Evolutionary conservation across 768 basidiomycete species (phyloP).

Genomic region (Collybiopsis confluens): DNA sequence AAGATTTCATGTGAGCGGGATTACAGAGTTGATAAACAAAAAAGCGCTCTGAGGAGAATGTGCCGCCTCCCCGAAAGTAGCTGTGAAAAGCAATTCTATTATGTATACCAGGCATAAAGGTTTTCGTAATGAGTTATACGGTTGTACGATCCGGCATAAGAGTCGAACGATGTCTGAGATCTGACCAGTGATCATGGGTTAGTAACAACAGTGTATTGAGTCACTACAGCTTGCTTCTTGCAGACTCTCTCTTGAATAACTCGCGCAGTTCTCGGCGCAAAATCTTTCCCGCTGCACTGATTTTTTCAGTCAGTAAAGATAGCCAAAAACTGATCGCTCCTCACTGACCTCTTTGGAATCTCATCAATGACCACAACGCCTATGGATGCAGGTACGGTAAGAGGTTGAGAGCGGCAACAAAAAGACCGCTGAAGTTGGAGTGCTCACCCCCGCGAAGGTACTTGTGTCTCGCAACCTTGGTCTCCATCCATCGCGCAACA

Average conservation of each 20-base stretch:
- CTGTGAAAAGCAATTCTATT: too few relatives aligned
- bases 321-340: background rate
- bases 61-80: too few relatives aligned
- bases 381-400: slow-evolving; percentile 20
- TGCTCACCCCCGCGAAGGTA: slow-evolving; percentile 63
- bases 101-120: too few relatives aligned
- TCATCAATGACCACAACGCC: slow-evolving; percentile 59
- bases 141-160: too few relatives aligned
- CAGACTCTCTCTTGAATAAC: slow-evolving; percentile 52
- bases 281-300: slow-evolving; percentile 89
- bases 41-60: too few relatives aligned
- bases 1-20: too few relatives aligned
- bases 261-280: slow-evolving; percentile 73
- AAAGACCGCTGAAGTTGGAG: background rate
- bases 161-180: too few relatives aligned
- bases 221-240: background rate
- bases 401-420: background rate
- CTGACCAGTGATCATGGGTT: too few relatives aligned
- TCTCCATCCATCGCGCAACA: slow-evolving; percentile 64
- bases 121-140: too few relatives aligned
- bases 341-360: slow-evolving; percentile 63
- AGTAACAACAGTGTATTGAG: too few relatives aligned
- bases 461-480: slow-evolving; percentile 74
- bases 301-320: too few relatives aligned
- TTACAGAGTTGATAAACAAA: too few relatives aligned